These are phyloP conservation scores for Hylodesmum podocarpum DNA, from an alignment of 306 rosid genomes.

Conservation along the genomic window DNA sequence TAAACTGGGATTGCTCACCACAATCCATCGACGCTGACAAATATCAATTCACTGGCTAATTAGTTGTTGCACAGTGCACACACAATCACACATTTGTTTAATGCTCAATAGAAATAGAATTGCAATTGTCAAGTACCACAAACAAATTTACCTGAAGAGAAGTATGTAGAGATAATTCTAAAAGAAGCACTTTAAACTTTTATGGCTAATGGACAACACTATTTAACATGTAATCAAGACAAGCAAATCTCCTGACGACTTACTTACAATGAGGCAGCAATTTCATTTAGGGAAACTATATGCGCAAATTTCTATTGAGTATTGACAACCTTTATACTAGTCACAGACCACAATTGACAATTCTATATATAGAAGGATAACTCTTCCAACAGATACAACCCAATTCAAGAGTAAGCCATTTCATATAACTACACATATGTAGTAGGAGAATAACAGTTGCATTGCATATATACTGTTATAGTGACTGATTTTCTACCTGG, in stretches of 20 bases:
- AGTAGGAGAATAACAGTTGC: not conserved
- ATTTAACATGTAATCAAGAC: conserved; percentile 2
- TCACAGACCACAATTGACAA: not conserved
- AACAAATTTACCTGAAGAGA: not conserved
- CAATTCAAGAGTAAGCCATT: not conserved
- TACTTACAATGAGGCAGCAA: not conserved
- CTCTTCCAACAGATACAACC: not conserved
- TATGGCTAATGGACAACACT: not conserved
- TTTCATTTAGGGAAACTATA: conserved; percentile 15
- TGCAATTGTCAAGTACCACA: not conserved
- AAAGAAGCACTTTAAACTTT: conserved; percentile 10
- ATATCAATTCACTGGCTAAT: conserved; percentile 35
- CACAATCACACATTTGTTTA: not conserved
- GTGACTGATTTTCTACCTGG: conserved; percentile 49
- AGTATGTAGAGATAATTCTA: conserved; percentile 22
- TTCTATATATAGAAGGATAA: conserved; percentile 16
- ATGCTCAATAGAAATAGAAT: conserved; percentile 2
- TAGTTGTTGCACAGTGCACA: conserved; percentile 18
- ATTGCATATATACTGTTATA: not conserved
- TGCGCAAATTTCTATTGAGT: not conserved
- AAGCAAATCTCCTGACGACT: conserved; percentile 1
- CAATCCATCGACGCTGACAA: conserved; percentile 82
- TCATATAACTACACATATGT: not conserved
- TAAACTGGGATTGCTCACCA: conserved; percentile 74
- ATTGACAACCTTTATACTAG: not conserved